Percentiles rank a stretch among this genome's conserved stretches.
phyloP scores from a whole-genome alignment of 768 basidiomycete species.

The Chalciporus piperatus region DNA sequence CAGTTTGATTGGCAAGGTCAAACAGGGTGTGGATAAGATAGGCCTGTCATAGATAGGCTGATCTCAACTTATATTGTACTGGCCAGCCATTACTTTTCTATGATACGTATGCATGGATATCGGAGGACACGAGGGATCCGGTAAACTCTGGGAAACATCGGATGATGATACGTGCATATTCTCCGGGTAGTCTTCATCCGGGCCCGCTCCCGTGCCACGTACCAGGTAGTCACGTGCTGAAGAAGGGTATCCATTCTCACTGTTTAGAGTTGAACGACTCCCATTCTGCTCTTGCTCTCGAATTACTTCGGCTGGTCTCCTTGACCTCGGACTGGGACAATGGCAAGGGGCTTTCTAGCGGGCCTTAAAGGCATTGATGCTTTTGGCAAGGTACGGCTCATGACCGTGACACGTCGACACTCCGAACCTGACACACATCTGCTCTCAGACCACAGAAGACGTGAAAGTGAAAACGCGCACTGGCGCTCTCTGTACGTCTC shows the following conservation, averaged over 20 bases:
- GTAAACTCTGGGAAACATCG: neutral
- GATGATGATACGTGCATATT: too few relatives aligned
- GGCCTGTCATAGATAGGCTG: slow-evolving; percentile 26
- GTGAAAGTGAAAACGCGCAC: slow-evolving; percentile 98
- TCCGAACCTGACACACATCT: slow-evolving; percentile 7
- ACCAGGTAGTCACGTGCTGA: slow-evolving; percentile 23
- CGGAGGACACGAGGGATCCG: too few relatives aligned
- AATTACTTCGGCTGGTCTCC: slow-evolving; percentile 11
- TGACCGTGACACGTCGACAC: slow-evolving; percentile 5
- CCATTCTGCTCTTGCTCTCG: slow-evolving; percentile 9
- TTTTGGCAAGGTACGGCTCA: slow-evolving; percentile 86
- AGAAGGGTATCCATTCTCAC: neutral
- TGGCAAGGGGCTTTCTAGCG: slow-evolving; percentile 77
- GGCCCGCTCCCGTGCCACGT: slow-evolving; percentile 23
- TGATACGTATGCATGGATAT: too few relatives aligned
- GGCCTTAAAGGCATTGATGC: slow-evolving; percentile 92
- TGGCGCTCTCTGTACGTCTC: slow-evolving; percentile 76
- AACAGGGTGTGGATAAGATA: slow-evolving; percentile 73
- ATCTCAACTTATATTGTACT: neutral
- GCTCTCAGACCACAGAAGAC: slow-evolving; percentile 88
- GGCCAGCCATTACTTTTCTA: neutral
- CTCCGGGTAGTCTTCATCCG: neutral
- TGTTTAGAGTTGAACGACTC: neutral
- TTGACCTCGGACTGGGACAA: slow-evolving; percentile 31
- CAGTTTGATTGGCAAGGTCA: slow-evolving; percentile 85